phyloP scores from a whole-genome alignment of 2,329 filamentous ascomycete species.

The Penicillium sp. region DNA sequence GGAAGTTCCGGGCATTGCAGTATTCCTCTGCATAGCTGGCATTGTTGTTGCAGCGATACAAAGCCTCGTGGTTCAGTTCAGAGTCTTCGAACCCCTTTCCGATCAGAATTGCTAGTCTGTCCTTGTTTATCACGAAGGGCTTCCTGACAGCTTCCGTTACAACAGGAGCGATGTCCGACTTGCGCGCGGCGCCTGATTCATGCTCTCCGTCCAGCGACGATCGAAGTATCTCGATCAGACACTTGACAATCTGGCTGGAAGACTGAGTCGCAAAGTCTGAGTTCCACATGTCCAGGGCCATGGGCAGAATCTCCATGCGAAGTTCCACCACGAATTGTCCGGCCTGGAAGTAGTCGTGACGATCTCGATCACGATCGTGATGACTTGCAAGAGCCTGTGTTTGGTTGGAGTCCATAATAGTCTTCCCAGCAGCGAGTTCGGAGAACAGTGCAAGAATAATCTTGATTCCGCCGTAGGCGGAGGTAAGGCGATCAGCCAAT shows the following conservation, averaged over 20 bases:
- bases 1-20: slow-evolving; percentile 63
- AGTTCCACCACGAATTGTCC: slow-evolving; percentile 85
- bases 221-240: slow-evolving; percentile 80
- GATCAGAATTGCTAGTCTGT: slow-evolving; percentile 47
- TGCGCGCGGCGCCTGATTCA: slow-evolving; percentile 67
- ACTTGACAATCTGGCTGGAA: slow-evolving; percentile 72
- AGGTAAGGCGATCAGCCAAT: slow-evolving; percentile 46
- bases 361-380: slow-evolving; percentile 57
- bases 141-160: slow-evolving; percentile 48
- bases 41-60: slow-evolving; percentile 78
- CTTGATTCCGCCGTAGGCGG: slow-evolving; percentile 67
- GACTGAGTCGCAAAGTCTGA: slow-evolving; percentile 81
- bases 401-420: slow-evolving; percentile 74
- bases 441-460: slow-evolving; percentile 83
- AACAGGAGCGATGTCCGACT: slow-evolving; percentile 59
- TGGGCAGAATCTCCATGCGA: slow-evolving; percentile 75
- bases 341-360: slow-evolving; percentile 63
- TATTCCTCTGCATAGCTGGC: slow-evolving; percentile 68
- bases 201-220: slow-evolving; percentile 74
- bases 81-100: slow-evolving; percentile 55
- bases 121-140: slow-evolving; percentile 55
- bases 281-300: slow-evolving; percentile 78
- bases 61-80: slow-evolving; percentile 72
- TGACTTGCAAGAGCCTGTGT: slow-evolving; percentile 56
- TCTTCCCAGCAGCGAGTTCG: slow-evolving; percentile 74